A percentile compares a stretch with the other conserved stretches of the same genome.
Conservation (phyloP, 805 yeast species). For the Wickerhamiella sergipiensis region DNA sequence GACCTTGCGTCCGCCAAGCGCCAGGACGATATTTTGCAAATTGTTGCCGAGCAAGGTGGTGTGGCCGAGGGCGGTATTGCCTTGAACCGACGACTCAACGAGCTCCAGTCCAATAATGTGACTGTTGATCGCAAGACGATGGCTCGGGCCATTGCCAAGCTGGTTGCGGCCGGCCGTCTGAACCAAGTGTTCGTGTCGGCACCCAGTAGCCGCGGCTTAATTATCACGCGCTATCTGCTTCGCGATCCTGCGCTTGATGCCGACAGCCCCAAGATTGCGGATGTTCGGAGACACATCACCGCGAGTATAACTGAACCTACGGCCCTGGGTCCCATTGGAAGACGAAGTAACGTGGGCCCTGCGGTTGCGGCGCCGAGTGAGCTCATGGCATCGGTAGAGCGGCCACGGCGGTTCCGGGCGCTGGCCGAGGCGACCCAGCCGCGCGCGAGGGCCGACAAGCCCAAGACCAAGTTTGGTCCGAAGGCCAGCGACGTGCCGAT, state of each 20-base stretch:
- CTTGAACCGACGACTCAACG: conserved; percentile 31
- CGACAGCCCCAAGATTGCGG: conserved; percentile 16
- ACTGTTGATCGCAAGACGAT: conserved; percentile 44
- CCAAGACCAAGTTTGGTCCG: background rate
- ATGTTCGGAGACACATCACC: conserved; percentile 9
- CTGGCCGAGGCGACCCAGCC: background rate
- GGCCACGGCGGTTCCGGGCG: conserved; percentile 3
- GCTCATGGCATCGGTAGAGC: background rate
- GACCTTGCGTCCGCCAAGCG: background rate
- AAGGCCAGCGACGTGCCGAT: background rate
- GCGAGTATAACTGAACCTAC: conserved; percentile 5
- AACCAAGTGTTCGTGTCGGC: conserved; percentile 18
- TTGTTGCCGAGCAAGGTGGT: conserved; percentile 34
- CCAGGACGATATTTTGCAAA: conserved; percentile 29
- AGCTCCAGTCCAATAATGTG: conserved; percentile 22
- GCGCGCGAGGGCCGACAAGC: background rate
- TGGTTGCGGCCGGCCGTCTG: conserved; percentile 26
- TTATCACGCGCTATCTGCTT: conserved; percentile 18
- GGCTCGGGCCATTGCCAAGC: conserved; percentile 29
- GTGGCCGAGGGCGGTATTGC: conserved; percentile 31
- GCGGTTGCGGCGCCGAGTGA: background rate
- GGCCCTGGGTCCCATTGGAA: background rate
- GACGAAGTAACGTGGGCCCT: background rate
- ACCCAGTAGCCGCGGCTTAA: conserved; percentile 12
- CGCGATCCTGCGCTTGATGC: conserved; percentile 18